These are phyloP conservation scores for Thelonectria olida DNA, from an alignment of 2,329 filamentous ascomycete species.

Conservation along the genomic window DNA sequence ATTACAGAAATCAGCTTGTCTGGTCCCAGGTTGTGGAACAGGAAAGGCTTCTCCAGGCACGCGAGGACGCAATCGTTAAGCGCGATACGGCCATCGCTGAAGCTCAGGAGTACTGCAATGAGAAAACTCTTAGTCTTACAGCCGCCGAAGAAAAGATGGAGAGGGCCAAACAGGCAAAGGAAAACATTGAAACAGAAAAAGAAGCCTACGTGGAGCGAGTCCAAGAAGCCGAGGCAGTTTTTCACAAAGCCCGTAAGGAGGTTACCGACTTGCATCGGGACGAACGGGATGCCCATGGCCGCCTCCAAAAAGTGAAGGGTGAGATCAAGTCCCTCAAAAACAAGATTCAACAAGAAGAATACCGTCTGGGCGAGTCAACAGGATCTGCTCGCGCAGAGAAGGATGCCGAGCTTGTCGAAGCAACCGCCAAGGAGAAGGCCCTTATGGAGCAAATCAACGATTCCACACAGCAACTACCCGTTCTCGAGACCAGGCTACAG, in stretches of 20 bases:
- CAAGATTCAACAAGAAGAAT: slow-evolving; percentile 64
- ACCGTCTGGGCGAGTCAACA: slow-evolving; percentile 72
- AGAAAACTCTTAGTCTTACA: slow-evolving; percentile 58
- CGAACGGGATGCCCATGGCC: slow-evolving; percentile 71
- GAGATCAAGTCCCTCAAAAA: slow-evolving; percentile 55
- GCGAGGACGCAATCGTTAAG: slow-evolving; percentile 40
- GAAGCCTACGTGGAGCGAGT: slow-evolving; percentile 55
- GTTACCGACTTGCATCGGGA: slow-evolving; percentile 66
- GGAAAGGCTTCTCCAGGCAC: slow-evolving; percentile 63
- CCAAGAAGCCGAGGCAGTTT: slow-evolving; percentile 58
- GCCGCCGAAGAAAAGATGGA: slow-evolving; percentile 56
- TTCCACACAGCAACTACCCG: slow-evolving; percentile 42
- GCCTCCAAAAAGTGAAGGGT: slow-evolving; percentile 62
- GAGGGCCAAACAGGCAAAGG: slow-evolving; percentile 49
- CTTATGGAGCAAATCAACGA: slow-evolving; percentile 41
- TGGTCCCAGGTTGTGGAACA: slow-evolving; percentile 88
- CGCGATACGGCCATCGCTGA: slow-evolving; percentile 40
- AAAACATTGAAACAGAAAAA: slow-evolving; percentile 56
- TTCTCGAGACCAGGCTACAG: slow-evolving; percentile 45
- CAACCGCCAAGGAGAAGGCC: slow-evolving; percentile 37
- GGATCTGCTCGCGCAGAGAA: slow-evolving; percentile 75
- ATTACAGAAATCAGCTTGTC: slow-evolving; percentile 74
- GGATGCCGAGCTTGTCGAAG: slow-evolving; percentile 59
- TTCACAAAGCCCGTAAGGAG: slow-evolving; percentile 62
- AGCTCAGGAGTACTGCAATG: slow-evolving; percentile 42